Conservation (phyloP, 164 flowering plant species). For the Nelumbo lutea region DNA sequence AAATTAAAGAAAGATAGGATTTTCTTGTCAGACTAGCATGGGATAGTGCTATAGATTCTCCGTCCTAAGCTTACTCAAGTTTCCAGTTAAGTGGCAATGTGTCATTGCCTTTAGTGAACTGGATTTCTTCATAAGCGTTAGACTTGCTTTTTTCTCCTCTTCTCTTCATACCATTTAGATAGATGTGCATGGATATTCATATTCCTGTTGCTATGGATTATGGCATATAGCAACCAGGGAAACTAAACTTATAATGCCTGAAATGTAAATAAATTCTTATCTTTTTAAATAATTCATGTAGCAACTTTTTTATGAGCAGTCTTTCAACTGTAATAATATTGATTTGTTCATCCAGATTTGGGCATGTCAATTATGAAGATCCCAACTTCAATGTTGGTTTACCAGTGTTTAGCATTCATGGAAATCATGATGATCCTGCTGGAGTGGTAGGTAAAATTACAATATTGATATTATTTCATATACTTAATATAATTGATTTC, state of each 20-base stretch:
- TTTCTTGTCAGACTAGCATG: too few relatives aligned
- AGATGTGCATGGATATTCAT: too few relatives aligned
- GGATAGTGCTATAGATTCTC: not conserved
- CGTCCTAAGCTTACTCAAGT: not conserved
- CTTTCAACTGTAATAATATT: not conserved
- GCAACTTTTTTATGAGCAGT: not conserved
- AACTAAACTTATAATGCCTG: not conserved
- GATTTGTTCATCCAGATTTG: constrained; percentile 57
- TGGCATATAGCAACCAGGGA: not conserved
- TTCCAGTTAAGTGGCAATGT: not conserved
- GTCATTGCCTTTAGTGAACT: not conserved
- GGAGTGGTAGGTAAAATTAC: constrained; percentile 74
- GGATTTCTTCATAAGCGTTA: too few relatives aligned
- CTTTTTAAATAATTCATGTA: not conserved
- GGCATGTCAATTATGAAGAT: constrained; percentile 98
- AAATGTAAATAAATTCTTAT: not conserved
- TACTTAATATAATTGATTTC: not conserved
- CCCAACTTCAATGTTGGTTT: constrained; percentile 96
- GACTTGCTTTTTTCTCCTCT: not conserved
- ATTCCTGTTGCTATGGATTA: too few relatives aligned
- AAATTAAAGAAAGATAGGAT: too few relatives aligned
- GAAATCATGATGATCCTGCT: constrained; percentile 99
- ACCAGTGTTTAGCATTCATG: constrained; percentile 98
- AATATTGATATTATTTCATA: not conserved
- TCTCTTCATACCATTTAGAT: not conserved